Evolutionary conservation across 495 filamentous ascomycete genomes (phyloP), one percentile per base, ranked within the genome.

Genomic region (Letharia columbiana): DNA sequence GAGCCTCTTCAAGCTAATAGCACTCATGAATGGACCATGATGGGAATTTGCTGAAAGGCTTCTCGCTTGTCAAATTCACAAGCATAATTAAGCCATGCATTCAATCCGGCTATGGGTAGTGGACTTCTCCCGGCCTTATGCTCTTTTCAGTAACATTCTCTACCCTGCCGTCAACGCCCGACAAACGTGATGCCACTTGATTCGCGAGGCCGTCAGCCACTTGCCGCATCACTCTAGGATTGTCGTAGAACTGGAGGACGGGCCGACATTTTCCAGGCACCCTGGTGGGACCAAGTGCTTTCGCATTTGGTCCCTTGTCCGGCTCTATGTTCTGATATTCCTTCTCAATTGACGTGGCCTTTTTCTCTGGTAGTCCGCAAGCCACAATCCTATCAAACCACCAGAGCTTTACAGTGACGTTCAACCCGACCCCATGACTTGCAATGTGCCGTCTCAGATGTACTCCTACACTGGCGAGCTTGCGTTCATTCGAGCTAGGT

Each of bases 391-490:
- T 80, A 41, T 82, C 76, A 70, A 92, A 91, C 87, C 88, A 91
- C 56, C 72, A 61, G 73, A 90, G 75, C 68, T 87, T 80, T 7
- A 88, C 91, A 65, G 73, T 72, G 31, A 95, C 80, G 78, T 98
- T 98, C 70, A 98, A 73, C 18, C 88, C 93, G 42, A 96, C 79
- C 13, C 94, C 94, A 75, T 91, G 89, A 72, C 87, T 89, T n/a
- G 85, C 90, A 49, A 98, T 84, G 76, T 94, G 84, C 58, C 93
- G 78, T 17, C 91, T 78, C 65, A 96, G 77, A 81, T 96, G 92
- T 37, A 98, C 90, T 4, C 94, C 94, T 9, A 98, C 77, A 4
- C 91, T 90, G 4, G 90, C 89, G 66, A 98, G 91, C 80, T 98
- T 98, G 68, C 77, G 81, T 60, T 81, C 57, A 31, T 61, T 44